Conservation (phyloP, 2,329 filamentous ascomycete genomes). For the Trichophyton schoenleinii region DNA sequence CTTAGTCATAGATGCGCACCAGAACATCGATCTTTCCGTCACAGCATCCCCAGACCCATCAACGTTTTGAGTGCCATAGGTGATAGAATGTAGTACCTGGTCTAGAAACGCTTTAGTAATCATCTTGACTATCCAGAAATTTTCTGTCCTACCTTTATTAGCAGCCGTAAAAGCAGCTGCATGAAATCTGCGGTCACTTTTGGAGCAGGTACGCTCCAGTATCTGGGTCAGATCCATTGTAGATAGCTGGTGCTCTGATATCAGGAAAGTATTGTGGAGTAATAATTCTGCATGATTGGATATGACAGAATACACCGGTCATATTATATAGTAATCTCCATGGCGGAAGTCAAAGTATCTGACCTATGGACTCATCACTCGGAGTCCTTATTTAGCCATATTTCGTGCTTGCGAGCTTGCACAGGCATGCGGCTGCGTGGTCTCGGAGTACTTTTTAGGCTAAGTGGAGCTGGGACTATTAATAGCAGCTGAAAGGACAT, state of each 20-base stretch:
- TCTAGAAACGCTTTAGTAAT: neutral
- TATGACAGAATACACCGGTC: neutral
- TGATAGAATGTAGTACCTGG: neutral
- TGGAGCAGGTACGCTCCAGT: neutral
- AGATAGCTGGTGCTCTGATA: neutral
- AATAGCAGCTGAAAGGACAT: no score
- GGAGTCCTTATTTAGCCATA: neutral
- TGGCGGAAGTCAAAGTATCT: neutral
- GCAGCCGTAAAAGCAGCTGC: neutral
- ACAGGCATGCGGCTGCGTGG: neutral
- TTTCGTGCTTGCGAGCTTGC: neutral
- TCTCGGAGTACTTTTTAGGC: neutral
- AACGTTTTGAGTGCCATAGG: neutral
- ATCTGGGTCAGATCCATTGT: neutral
- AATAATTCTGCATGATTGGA: neutral
- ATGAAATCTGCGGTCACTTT: neutral
- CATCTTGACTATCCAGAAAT: neutral
- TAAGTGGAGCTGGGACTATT: neutral
- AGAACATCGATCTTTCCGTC: slow-evolving; percentile 11
- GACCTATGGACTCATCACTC: neutral
- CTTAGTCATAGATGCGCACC: slow-evolving; percentile 16
- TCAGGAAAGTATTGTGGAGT: neutral
- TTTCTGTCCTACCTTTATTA: neutral
- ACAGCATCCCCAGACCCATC: neutral
- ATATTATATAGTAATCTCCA: neutral